Conservation (phyloP, 2,329 filamentous ascomycete species). For the Claviceps spartinae region DNA sequence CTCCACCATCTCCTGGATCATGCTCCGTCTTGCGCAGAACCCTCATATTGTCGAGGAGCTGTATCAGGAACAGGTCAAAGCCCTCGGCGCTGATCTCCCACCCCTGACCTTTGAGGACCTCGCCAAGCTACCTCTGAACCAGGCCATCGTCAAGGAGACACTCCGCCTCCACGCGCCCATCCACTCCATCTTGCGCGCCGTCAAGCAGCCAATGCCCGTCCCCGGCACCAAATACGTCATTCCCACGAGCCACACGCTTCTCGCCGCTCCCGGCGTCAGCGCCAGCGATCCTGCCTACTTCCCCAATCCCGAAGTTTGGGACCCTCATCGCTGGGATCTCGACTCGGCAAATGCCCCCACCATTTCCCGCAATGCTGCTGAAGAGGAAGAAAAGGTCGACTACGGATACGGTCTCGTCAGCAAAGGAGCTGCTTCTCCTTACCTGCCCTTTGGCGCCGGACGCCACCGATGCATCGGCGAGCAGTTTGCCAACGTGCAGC, state of each 20-base stretch:
- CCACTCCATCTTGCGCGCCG: slow-evolving; percentile 86
- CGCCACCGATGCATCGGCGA: slow-evolving; percentile 92
- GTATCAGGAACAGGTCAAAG: slow-evolving; percentile 64
- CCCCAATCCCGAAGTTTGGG: slow-evolving; percentile 69
- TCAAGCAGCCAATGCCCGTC: slow-evolving; percentile 76
- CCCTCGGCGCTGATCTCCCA: slow-evolving; percentile 62
- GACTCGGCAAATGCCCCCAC: slow-evolving; percentile 42
- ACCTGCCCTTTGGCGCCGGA: slow-evolving; percentile 87
- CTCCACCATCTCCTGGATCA: slow-evolving; percentile 72
- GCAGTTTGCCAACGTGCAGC: slow-evolving; percentile 87
- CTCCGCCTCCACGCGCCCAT: slow-evolving; percentile 85
- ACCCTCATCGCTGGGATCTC: slow-evolving; percentile 81
- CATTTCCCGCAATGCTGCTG: slow-evolving; percentile 26
- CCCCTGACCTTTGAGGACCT: slow-evolving; percentile 66
- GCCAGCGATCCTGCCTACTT: slow-evolving; percentile 62
- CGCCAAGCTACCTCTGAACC: slow-evolving; percentile 65
- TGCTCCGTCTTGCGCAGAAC: slow-evolving; percentile 64
- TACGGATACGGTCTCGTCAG: slow-evolving; percentile 89
- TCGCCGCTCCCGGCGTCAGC: slow-evolving; percentile 75
- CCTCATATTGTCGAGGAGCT: slow-evolving; percentile 71
- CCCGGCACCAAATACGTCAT: slow-evolving; percentile 73
- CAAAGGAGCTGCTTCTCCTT: slow-evolving; percentile 81
- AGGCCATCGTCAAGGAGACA: slow-evolving; percentile 80
- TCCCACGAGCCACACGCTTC: slow-evolving; percentile 65
- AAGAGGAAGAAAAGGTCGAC: slow-evolving; percentile 66